phyloP scores from a whole-genome alignment of 2,329 filamentous ascomycete genomes.

The Diaporthe citriasiana region DNA sequence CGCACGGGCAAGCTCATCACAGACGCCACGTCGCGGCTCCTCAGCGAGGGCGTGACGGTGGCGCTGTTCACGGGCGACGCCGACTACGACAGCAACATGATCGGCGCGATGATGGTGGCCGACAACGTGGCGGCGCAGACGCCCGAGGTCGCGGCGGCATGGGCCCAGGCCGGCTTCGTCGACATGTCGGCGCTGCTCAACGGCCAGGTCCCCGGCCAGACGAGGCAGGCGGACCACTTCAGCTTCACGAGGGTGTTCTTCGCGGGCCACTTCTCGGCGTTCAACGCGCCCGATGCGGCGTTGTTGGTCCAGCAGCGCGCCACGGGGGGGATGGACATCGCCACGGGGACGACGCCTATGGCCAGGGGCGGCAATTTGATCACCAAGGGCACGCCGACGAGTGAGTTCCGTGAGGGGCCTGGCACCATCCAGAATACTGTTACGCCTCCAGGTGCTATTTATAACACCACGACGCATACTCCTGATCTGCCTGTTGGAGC shows the following conservation, averaged over 20 bases:
- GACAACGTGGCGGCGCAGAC: conserved; percentile 63
- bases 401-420: conserved; percentile 21
- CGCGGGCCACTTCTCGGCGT: conserved; percentile 66
- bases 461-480: neutral
- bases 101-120: conserved; percentile 58
- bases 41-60: conserved; percentile 68
- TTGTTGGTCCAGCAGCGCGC: conserved; percentile 65
- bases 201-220: conserved; percentile 68
- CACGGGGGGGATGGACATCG: conserved; percentile 60
- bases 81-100: conserved; percentile 66
- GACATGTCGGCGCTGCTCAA: conserved; percentile 75
- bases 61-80: conserved; percentile 69
- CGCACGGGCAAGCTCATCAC: conserved; percentile 49
- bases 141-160: conserved; percentile 49
- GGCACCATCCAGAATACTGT: conserved; percentile 4
- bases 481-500: conserved; percentile 4
- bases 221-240: conserved; percentile 76
- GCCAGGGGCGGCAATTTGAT: neutral
- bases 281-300: conserved; percentile 61
- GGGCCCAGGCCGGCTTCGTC: conserved; percentile 73
- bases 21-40: conserved; percentile 61
- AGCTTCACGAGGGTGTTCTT: conserved; percentile 70
- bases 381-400: conserved; percentile 16
- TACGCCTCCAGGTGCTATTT: conserved; percentile 14
- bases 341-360: conserved; percentile 53